Conservation (phyloP, 495 filamentous ascomycete genomes). For the Aspergillus ellipticus region DNA sequence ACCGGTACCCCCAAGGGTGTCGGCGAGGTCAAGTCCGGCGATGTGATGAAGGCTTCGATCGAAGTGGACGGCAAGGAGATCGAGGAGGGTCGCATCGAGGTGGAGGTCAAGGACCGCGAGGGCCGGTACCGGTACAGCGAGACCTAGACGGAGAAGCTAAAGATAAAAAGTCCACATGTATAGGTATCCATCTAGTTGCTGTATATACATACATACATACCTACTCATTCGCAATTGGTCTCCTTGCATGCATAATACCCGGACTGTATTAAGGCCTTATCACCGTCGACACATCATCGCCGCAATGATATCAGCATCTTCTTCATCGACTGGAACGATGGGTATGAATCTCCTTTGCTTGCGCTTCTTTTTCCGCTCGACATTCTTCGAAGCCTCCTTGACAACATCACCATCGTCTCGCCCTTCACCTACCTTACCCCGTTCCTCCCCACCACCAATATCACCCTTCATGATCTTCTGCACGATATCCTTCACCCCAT, state of each 20-base stretch:
- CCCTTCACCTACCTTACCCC: background rate
- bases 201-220: constrained; percentile 9
- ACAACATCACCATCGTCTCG: background rate
- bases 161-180: background rate
- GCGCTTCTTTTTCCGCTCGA: background rate
- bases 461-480: background rate
- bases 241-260: too few relatives aligned
- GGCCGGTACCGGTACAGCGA: constrained; percentile 46
- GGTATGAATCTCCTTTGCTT: constrained; percentile 17
- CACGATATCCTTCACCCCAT: constrained; percentile 8
- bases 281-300: background rate
- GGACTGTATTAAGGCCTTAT: too few relatives aligned
- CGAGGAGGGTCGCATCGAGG: constrained; percentile 81
- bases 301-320: constrained; percentile 11
- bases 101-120: constrained; percentile 69
- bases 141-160: constrained; percentile 25
- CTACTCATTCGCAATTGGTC: too few relatives aligned
- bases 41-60: constrained; percentile 84
- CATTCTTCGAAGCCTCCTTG: background rate
- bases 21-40: constrained; percentile 76
- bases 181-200: background rate
- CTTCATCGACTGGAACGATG: constrained; percentile 22
- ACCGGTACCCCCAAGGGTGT: constrained; percentile 98
- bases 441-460: background rate
- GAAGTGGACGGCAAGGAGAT: constrained; percentile 78